phyloP scores from a whole-genome alignment of 2,329 filamentous ascomycete species.

The Myriosclerotinia duriaeana region DNA sequence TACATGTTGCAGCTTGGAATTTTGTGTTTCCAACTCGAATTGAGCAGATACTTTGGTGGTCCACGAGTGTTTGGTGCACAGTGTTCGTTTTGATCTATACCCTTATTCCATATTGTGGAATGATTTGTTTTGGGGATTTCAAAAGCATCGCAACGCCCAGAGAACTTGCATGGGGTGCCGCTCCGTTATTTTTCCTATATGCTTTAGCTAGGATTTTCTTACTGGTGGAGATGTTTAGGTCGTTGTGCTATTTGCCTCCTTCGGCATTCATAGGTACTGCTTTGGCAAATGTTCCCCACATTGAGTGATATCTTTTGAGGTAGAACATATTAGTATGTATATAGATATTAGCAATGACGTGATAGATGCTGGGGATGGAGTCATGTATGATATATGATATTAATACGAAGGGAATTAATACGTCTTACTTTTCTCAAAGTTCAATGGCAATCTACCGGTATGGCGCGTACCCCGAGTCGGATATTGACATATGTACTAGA shows the following conservation, averaged over 20 bases:
- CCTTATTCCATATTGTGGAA: conserved; percentile 11
- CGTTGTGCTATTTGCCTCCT: conserved; percentile 7
- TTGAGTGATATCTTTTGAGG: background rate
- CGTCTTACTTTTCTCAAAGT: background rate
- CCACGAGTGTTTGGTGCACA: conserved; percentile 20
- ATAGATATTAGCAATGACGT: background rate
- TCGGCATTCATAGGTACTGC: conserved; percentile 8
- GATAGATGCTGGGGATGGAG: background rate
- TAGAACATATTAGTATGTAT: background rate
- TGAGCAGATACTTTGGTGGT: conserved; percentile 26
- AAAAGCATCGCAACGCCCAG: background rate
- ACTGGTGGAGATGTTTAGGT: conserved; percentile 20
- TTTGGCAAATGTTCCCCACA: conserved; percentile 5
- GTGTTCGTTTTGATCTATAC: conserved; percentile 12
- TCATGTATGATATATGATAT: background rate
- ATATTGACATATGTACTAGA: background rate
- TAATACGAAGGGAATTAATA: background rate
- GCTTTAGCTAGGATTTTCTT: conserved; percentile 19
- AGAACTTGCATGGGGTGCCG: conserved; percentile 4
- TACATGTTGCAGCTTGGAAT: conserved; percentile 30
- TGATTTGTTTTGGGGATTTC: conserved; percentile 2
- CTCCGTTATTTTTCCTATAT: conserved; percentile 19
- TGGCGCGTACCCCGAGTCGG: background rate
- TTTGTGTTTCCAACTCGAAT: conserved; percentile 27
- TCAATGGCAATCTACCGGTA: background rate